These are phyloP conservation scores for Pulveroboletus frians DNA, from an alignment of 768 basidiomycete genomes.

Conservation along the genomic window DNA sequence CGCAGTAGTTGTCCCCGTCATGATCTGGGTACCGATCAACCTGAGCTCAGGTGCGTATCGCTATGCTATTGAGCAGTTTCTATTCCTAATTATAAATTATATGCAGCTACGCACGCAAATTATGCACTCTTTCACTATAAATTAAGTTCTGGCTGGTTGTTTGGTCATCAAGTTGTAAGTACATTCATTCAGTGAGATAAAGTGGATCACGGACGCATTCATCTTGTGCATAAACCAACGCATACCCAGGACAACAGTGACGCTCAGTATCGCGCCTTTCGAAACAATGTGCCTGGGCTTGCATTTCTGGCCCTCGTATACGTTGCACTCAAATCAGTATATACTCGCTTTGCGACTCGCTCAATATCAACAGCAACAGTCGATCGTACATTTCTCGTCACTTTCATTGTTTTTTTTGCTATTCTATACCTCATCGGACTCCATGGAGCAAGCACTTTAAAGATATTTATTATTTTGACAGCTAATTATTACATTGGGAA, in stretches of 20 bases:
- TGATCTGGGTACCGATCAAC: constrained; percentile 70
- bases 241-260: constrained; percentile 84
- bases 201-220: neutral
- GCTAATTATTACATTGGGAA: constrained; percentile 66
- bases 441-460: constrained; percentile 78
- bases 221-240: neutral
- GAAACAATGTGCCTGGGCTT: constrained; percentile 70
- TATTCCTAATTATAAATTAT: constrained; percentile 1
- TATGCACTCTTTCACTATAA: constrained; percentile 53
- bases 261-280: constrained; percentile 83
- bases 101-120: constrained; percentile 68
- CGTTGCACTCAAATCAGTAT: constrained; percentile 51
- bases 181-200: neutral
- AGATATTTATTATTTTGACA: constrained; percentile 67
- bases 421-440: constrained; percentile 60
- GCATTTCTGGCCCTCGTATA: constrained; percentile 45
- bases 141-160: constrained; percentile 76
- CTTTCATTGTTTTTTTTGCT: constrained; percentile 60
- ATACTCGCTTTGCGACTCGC: constrained; percentile 30
- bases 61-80: neutral
- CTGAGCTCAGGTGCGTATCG: constrained; percentile 66
- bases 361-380: constrained; percentile 22
- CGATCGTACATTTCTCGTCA: constrained; percentile 38
- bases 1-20: constrained; percentile 56
- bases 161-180: constrained; percentile 73